Evolutionary conservation across 169 alveolate genomes (phyloP), one percentile per base, ranked within the genome.

Genomic region (Prorocentrum cordatum): DNA sequence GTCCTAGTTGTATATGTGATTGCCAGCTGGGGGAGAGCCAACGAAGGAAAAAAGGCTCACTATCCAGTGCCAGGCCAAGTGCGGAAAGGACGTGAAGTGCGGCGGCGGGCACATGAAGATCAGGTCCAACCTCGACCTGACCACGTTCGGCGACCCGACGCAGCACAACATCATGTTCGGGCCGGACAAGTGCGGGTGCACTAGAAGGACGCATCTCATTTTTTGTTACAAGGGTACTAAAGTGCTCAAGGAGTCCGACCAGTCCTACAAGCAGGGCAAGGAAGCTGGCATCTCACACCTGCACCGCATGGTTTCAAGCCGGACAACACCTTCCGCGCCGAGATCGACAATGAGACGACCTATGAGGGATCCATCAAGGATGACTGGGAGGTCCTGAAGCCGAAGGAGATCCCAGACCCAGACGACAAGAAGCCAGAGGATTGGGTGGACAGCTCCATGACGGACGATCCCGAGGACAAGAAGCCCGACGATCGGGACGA

Each of bases 161-260:
- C 24, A 4, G 5, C 20, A 50, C 82, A 70, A 70, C n/a, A 70
- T 70, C 50, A 70, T 70, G 82, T 70, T 70, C n/a, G 82, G 82
- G n/a, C 82, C 82, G 14, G 82, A 70, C 61, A 70, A 70, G 62
- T 70, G 82, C 96, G 97, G 79, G 94, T 93, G 62, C 2, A 68
- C 64, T 58, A 22, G 20, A 9, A 4, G 54, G 22, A 42, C 9
- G 54, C 54, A 42, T n/a, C n/a, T n/a, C 22, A n/a, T n/a, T n/a
- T n/a, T n/a, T n/a, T n/a, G n/a, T 42, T 16, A 16, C 22, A 9
- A 42, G 54, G n/a, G n/a, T 50, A 70, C 33, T 31, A 70, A 70
- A 32, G 39, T 70, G 1, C 20, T 70, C 62, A 70, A 70, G 82
- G 36, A 29, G 32, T 31, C 24, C 18, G 82, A 70, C 35, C 36